These are phyloP conservation scores for Galerina marginata DNA, from an alignment of 768 basidiomycete species.

Conservation along the genomic window DNA sequence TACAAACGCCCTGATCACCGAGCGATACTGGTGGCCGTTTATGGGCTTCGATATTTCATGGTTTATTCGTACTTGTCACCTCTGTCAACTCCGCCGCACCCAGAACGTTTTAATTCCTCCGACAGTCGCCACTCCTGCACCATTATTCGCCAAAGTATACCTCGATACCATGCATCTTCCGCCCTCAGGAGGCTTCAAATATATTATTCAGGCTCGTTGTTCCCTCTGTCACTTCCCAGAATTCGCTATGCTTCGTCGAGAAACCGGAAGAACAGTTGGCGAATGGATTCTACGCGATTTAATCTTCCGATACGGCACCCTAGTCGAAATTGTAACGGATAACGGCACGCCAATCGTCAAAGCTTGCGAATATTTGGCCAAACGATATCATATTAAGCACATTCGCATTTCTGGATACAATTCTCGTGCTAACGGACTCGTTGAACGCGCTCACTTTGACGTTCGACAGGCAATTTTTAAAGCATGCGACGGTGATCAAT, in stretches of 20 bases:
- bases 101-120: constrained; percentile 30
- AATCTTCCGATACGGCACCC: constrained; percentile 38
- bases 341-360: constrained; percentile 33
- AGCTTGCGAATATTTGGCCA: constrained; percentile 13
- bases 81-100: constrained; percentile 31
- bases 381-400: constrained; percentile 23
- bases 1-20: constrained; percentile 19
- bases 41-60: constrained; percentile 27
- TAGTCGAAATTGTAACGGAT: constrained; percentile 43
- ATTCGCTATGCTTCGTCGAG: constrained; percentile 28
- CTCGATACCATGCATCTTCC: constrained; percentile 49
- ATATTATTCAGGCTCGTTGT: constrained; percentile 42
- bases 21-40: constrained; percentile 38
- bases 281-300: constrained; percentile 35
- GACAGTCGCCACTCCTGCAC: constrained; percentile 25
- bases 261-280: constrained; percentile 31
- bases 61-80: constrained; percentile 32
- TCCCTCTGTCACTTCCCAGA: constrained; percentile 39
- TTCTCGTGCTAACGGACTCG: constrained; percentile 28
- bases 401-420: constrained; percentile 31
- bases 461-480: constrained; percentile 41
- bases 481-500: constrained; percentile 32
- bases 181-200: constrained; percentile 32
- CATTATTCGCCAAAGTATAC: constrained; percentile 39
- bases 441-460: constrained; percentile 29